Evolutionary conservation across 2,329 filamentous ascomycete species (phyloP).

Genomic region (Drechslerella stenobrocha): DNA sequence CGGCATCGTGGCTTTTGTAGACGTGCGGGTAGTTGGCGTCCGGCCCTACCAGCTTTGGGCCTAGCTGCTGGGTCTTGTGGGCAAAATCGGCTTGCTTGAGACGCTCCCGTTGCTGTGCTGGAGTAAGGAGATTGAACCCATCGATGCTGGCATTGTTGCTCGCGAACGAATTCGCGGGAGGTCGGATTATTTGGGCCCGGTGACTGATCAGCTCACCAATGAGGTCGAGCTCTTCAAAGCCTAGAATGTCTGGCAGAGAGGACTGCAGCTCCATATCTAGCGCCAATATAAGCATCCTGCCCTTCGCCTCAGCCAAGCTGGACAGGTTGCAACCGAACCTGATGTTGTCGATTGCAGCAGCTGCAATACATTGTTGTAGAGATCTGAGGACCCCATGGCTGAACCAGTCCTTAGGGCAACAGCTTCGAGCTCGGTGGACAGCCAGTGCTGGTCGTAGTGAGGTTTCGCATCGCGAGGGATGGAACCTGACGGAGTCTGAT

Average conservation of each 20-base stretch:
- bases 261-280: conserved; percentile 87
- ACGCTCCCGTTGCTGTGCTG: conserved; percentile 75
- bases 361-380: conserved; percentile 45
- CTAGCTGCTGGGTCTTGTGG: conserved; percentile 77
- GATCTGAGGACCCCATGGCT: conserved; percentile 31
- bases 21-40: conserved; percentile 88
- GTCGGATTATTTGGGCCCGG: conserved; percentile 67
- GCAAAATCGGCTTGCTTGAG: conserved; percentile 74
- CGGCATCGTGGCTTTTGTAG: conserved; percentile 78
- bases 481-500: background rate
- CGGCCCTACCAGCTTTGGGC: conserved; percentile 69
- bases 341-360: conserved; percentile 37
- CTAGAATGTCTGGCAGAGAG: conserved; percentile 82
- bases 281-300: conserved; percentile 54
- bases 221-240: conserved; percentile 90
- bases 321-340: conserved; percentile 28
- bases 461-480: background rate
- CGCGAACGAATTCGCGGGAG: conserved; percentile 54
- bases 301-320: conserved; percentile 38
- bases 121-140: conserved; percentile 67
- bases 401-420: conserved; percentile 33
- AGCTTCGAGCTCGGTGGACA: conserved; percentile 39
- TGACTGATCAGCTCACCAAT: conserved; percentile 86
- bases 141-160: conserved; percentile 56
- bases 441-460: conserved; percentile 40